Conservation (phyloP, 805 yeast species). For the Myxozyma lipomycoides region DNA sequence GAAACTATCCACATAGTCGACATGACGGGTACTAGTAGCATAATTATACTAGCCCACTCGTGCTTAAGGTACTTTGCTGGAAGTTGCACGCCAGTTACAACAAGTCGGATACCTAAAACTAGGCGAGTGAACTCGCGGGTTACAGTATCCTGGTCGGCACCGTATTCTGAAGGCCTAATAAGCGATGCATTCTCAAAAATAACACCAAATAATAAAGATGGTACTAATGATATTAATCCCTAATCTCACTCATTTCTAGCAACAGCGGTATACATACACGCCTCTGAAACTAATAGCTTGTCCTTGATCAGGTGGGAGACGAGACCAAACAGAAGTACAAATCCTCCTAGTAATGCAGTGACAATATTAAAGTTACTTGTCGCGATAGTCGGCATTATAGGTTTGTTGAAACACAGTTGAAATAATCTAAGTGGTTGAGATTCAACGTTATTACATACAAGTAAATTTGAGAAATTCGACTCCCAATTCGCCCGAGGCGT, state of each 20-base stretch:
- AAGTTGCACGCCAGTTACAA: constrained; percentile 67
- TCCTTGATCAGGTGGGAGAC: constrained; percentile 59
- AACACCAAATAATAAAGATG: constrained; percentile 59
- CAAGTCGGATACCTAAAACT: constrained; percentile 65
- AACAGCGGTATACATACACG: constrained; percentile 33
- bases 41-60: constrained; percentile 55
- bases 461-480: no score
- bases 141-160: constrained; percentile 43
- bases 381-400: constrained; percentile 21
- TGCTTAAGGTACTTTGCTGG: constrained; percentile 62
- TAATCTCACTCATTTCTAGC: not conserved
- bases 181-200: constrained; percentile 55
- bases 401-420: not conserved
- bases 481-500: no score
- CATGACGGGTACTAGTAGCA: constrained; percentile 65
- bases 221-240: constrained; percentile 35
- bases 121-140: constrained; percentile 60
- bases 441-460: no score
- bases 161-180: constrained; percentile 53
- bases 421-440: no score
- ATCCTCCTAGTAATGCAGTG: constrained; percentile 60
- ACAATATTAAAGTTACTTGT: constrained; percentile 40
- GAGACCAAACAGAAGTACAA: constrained; percentile 54
- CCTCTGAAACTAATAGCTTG: constrained; percentile 58
- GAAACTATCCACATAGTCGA: constrained; percentile 64